A percentile compares a stretch with the other conserved stretches of the same genome.
Conservation (phyloP, 257 asterid species). For the Ilex aquifolium region DNA sequence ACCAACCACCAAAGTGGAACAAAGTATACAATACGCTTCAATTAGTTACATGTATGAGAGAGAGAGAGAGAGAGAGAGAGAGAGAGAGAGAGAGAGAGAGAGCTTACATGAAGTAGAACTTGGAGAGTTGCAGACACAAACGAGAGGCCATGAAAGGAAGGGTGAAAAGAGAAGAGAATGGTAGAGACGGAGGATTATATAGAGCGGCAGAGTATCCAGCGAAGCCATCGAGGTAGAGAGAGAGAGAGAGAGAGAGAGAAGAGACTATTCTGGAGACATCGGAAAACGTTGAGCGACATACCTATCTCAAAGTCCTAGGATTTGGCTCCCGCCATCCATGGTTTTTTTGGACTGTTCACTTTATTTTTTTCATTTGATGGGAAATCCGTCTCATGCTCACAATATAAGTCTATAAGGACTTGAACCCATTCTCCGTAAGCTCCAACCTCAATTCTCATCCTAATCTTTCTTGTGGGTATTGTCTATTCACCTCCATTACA, state of each 20-base stretch:
- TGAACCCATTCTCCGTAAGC: too few relatives aligned
- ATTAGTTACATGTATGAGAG: neutral
- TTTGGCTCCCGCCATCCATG: constrained; percentile 34
- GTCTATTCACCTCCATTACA: too few relatives aligned
- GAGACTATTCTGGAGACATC: constrained; percentile 1
- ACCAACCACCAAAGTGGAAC: neutral
- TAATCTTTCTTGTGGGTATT: too few relatives aligned
- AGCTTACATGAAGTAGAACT: constrained; percentile 10
- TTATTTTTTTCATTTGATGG: too few relatives aligned
- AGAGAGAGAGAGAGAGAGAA: constrained; percentile 9
- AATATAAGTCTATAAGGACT: too few relatives aligned
- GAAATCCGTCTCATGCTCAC: too few relatives aligned
- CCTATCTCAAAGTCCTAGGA: constrained; percentile 21
- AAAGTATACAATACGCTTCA: neutral
- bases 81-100: neutral
- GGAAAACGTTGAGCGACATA: neutral
- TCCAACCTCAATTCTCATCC: too few relatives aligned
- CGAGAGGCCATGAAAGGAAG: constrained; percentile 42
- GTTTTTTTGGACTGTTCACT: too few relatives aligned
- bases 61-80: neutral
- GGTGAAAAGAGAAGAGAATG: constrained; percentile 14
- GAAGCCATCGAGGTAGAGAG: constrained; percentile 49
- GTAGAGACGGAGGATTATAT: constrained; percentile 10
- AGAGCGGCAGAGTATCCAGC: constrained; percentile 23
- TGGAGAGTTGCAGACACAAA: constrained; percentile 33